These are phyloP conservation scores for Diaporthe sp. DNA, from an alignment of 2,329 filamentous ascomycete species.

Conservation along the genomic window DNA sequence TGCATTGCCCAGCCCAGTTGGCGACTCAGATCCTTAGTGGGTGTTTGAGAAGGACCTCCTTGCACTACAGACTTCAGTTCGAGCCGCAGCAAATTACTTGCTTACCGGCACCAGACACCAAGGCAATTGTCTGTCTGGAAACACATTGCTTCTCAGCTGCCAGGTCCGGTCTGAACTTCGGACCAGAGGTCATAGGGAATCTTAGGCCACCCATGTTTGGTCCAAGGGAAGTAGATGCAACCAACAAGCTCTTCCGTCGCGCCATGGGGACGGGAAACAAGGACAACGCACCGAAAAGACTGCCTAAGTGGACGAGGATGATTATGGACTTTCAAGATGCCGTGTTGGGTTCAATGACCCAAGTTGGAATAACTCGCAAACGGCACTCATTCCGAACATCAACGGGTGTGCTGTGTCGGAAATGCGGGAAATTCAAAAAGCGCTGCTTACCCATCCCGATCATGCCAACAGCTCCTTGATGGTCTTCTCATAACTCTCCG, in stretches of 20 bases:
- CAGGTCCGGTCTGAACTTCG: neutral
- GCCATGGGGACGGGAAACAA: neutral
- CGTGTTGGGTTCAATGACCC: neutral
- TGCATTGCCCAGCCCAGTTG: too few relatives aligned
- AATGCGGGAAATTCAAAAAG: neutral
- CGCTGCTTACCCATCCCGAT: neutral
- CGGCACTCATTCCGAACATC: neutral
- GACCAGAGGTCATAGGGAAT: neutral
- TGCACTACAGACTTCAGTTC: too few relatives aligned
- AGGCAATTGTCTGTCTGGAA: neutral
- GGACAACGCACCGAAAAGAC: too few relatives aligned
- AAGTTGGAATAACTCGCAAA: neutral
- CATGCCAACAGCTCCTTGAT: conserved; percentile 38
- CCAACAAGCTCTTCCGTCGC: too few relatives aligned
- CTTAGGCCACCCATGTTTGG: neutral
- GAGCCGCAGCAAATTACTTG: neutral
- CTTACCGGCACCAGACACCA: neutral
- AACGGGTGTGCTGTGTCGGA: neutral
- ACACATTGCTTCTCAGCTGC: neutral
- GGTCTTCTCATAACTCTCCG: conserved; percentile 52
- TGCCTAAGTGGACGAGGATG: neutral
- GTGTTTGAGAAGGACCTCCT: neutral
- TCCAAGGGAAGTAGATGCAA: neutral
- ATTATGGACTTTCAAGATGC: neutral
- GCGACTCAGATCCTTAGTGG: neutral